Base-by-base conservation (phyloP, 345 rosid species). In the Eucalyptus caleyi region DNA sequence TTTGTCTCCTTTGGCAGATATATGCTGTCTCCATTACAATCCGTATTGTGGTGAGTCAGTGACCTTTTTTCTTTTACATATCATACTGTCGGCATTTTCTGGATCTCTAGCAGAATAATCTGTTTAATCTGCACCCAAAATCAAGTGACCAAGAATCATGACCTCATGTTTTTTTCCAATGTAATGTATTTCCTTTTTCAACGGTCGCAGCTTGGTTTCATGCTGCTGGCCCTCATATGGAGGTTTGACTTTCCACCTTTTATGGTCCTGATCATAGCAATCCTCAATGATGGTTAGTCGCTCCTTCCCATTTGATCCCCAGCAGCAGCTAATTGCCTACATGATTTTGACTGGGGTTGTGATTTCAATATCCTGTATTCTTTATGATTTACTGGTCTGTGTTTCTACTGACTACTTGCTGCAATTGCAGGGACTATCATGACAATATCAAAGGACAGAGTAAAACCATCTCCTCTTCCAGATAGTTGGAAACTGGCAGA, bases 401-500 rank as follows among this genome's bases (percentile, higher is more conserved):
- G 26, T 21, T 40, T n/a, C 85, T 21, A 40, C 89, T 44, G 86
- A 88, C 89, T 81, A 40, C 89, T 87, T 88, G 89, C 47, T 90
- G 91, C 54, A 62, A 90, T 92, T 93, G 89, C 94, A 98, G 99
- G 99, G 89, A 98, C 99, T 53, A 98, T 98, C 82, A 98, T 96
- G 99, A 98, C 99, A 11, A 98, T 98, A 93, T 98, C 99, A 23
- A 98, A 98, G 92, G 99, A 98, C 87, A 95, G 99, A 89, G 99
- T 98, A 93, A 98, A 98, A 90, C 99, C 99, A 87, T 98, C 99
- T 92, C 99, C 99, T 91, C 94, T 96, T 87, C 99, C 99, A 10
- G 99, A 98, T 93, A 97, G 99, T 95, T 96, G 99, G 99, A 98
- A 97, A 93, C 95, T 98, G 88, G 93, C 99, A 6, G 99, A 98